Evolutionary conservation across 345 rosid species (phyloP), one percentile per base, ranked within the genome.

Genomic region (Lenwebbia sp.): DNA sequence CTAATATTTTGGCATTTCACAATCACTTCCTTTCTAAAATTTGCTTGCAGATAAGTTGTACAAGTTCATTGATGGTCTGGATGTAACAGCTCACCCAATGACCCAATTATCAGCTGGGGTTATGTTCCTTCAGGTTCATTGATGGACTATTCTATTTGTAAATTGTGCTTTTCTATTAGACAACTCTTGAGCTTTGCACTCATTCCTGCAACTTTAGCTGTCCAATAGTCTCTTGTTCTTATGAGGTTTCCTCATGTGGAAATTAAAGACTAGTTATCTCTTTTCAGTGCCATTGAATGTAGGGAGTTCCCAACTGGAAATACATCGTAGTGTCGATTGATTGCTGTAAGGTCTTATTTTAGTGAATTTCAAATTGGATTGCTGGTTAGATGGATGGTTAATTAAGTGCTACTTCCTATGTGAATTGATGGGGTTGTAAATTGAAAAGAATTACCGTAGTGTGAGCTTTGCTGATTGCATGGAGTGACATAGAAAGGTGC

Each of bases 21-120:
- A 19, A 70, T 10, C 7, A 3, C 49, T 51, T 3, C 57, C 23
- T 70, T 62, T 54, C 55, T 57, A 70, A 83, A 75, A 78, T 70
- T 83, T 87, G 33, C 78, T 83, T 90, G 90, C 94, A 97, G 99
- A 96, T 91, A 94, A 96, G 85, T 98, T 94, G 86, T 97, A 87
- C 84, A 95, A 96, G 92, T 95, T 96, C 78, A 95, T 97, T 74
- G 99, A 97, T 91, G 95, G 98, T 82, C 92, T 97, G 84, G 99
- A 99, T 86, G 89, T 89, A 70, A 90, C 96, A 22, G 96, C 99
- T 84, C 99, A 97, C 88, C 99, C 99, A 50, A 97, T 97, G 99
- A 97, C 99, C 88, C 99, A 97, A 86, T 96, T 97, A 92, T 89
- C 95, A 56, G 89, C 95, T n/a, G 99, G 99, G 91, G 99, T 97